These are phyloP conservation scores for Cymbopogon flexuosus DNA, from an alignment of 202 grass and related monocot species.

Conservation along the genomic window DNA sequence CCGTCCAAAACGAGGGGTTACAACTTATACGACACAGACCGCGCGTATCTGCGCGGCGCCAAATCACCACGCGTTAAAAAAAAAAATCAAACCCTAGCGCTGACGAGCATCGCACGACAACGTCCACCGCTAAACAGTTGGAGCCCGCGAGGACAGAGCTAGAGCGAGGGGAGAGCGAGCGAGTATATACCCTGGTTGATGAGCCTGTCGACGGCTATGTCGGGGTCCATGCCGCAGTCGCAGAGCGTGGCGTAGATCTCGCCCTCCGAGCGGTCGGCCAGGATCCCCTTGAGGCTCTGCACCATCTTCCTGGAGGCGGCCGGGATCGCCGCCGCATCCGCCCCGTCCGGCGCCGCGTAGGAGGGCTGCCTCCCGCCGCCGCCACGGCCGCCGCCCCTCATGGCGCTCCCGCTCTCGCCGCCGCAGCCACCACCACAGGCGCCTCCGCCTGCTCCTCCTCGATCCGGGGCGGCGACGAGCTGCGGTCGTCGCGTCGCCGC, in stretches of 20 bases:
- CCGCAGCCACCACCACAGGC: slow-evolving; percentile 28
- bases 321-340: slow-evolving; percentile 50
- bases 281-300: slow-evolving; percentile 69
- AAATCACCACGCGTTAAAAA: background rate
- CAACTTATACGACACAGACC: background rate
- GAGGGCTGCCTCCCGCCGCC: slow-evolving; percentile 23
- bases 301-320: slow-evolving; percentile 59
- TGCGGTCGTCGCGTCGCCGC: slow-evolving; percentile 14
- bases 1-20: background rate
- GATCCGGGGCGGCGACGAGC: slow-evolving; percentile 30
- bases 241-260: slow-evolving; percentile 74
- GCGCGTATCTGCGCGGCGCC: background rate
- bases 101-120: background rate
- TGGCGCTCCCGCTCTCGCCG: slow-evolving; percentile 26
- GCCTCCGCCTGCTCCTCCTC: slow-evolving; percentile 20
- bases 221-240: slow-evolving; percentile 77
- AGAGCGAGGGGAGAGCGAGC: background rate
- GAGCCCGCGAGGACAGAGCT: background rate
- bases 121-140: background rate
- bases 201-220: slow-evolving; percentile 72
- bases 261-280: slow-evolving; percentile 54
- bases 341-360: slow-evolving; percentile 13
- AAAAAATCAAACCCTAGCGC: slow-evolving; percentile 30
- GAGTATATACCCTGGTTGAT: slow-evolving; percentile 49
- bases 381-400: slow-evolving; percentile 55